Percentiles rank a stretch among this genome's conserved stretches.
Evolutionary conservation across 441 rosid genomes (phyloP).

Genomic region (Populus hybrid): DNA sequence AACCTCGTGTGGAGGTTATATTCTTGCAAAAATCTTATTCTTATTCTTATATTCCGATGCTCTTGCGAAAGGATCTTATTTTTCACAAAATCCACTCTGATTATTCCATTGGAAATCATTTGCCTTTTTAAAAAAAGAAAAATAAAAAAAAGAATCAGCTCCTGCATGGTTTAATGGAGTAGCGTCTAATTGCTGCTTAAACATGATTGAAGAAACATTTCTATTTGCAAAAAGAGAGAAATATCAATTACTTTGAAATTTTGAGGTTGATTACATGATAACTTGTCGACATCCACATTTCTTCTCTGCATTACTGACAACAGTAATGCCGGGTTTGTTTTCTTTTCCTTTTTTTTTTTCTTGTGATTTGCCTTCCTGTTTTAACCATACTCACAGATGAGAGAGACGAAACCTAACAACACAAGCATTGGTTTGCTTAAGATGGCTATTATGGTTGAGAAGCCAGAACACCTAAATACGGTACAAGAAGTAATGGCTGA

Average conservation of each 20-base stretch:
- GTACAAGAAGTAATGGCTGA: not conserved
- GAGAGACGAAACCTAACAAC: constrained; percentile 18
- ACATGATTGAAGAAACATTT: constrained; percentile 1
- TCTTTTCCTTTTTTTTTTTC: not conserved
- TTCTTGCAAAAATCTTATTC: constrained; percentile 36
- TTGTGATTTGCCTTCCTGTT: constrained; percentile 16
- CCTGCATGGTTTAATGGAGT: constrained; percentile 14
- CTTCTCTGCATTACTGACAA: constrained; percentile 21
- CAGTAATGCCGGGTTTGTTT: constrained; percentile 21
- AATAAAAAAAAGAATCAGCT: not conserved
- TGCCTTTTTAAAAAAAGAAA: not conserved
- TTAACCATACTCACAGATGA: constrained; percentile 14
- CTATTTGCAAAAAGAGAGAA: not conserved
- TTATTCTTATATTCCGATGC: constrained; percentile 39
- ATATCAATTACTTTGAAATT: constrained; percentile 11
- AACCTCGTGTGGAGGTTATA: constrained; percentile 24
- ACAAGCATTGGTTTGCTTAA: constrained; percentile 26
- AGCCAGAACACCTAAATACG: constrained; percentile 23
- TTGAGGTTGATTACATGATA: constrained; percentile 22
- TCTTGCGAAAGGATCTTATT: constrained; percentile 20
- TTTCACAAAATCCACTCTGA: constrained; percentile 17
- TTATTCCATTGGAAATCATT: constrained; percentile 19
- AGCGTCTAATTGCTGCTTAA: not conserved
- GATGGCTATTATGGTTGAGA: constrained; percentile 30
- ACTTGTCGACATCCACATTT: constrained; percentile 6